phyloP scores from a whole-genome alignment of 352 stramenopile genomes.

The Achlya hypogyna region DNA sequence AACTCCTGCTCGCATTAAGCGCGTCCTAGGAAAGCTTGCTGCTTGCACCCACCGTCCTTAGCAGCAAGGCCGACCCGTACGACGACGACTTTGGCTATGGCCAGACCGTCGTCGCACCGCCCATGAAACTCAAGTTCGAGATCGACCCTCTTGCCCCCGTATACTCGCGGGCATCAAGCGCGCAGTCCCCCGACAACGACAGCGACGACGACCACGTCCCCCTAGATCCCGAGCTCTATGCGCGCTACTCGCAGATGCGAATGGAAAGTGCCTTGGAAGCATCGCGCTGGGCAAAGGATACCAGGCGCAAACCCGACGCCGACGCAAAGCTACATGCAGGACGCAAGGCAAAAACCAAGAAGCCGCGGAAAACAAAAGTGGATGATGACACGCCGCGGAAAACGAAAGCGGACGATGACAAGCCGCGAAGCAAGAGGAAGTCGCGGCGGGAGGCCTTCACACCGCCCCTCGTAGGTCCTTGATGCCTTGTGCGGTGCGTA shows the following conservation, averaged over 20 bases:
- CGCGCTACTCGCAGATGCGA: conserved; percentile 14
- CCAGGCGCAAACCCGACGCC: neutral
- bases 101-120: neutral
- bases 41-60: neutral
- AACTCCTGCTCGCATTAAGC: neutral
- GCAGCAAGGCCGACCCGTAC: neutral
- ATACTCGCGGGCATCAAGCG: neutral
- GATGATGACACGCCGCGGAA: neutral
- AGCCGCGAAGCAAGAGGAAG: neutral
- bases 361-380: neutral
- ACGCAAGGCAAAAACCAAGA: neutral
- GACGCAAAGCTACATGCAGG: neutral
- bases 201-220: conserved; percentile 1
- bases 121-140: conserved; percentile 6
- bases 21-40: neutral
- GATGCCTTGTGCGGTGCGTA: neutral
- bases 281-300: neutral
- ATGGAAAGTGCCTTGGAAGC: conserved; percentile 9
- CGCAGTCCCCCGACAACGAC: neutral
- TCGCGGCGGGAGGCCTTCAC: neutral
- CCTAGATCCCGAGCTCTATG: conserved; percentile 17
- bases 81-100: conserved; percentile 5
- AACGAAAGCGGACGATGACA: neutral
- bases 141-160: neutral
- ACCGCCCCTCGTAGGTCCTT: neutral